These are phyloP conservation scores for Massariosphaeria phaeospora DNA, from an alignment of 495 filamentous ascomycete species.

Conservation along the genomic window DNA sequence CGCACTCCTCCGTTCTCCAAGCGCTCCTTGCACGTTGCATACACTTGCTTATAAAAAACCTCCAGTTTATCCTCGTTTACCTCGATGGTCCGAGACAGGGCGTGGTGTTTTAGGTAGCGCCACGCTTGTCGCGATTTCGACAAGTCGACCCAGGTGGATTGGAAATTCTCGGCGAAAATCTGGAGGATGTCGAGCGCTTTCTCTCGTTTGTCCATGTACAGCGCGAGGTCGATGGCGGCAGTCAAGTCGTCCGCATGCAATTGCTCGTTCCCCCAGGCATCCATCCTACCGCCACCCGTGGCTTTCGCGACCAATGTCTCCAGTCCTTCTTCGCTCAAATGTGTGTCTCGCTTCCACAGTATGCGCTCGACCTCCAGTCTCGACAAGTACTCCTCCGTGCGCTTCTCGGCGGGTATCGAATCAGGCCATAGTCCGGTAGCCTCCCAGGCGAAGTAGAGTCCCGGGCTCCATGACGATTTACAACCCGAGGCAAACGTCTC, in stretches of 20 bases:
- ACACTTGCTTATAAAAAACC: conserved; percentile 22
- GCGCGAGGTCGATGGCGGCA: conserved; percentile 27
- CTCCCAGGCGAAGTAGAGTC: conserved; percentile 31
- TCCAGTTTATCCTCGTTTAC: conserved; percentile 22
- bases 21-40: conserved; percentile 18
- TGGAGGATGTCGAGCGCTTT: conserved; percentile 28
- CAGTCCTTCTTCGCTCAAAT: conserved; percentile 21
- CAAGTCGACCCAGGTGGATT: conserved; percentile 20
- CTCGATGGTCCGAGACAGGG: conserved; percentile 14
- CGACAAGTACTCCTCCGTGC: conserved; percentile 12
- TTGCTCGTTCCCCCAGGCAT: conserved; percentile 15
- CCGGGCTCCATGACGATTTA: conserved; percentile 30
- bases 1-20: conserved; percentile 20
- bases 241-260: conserved; percentile 23
- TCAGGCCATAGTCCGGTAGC: conserved; percentile 24
- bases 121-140: conserved; percentile 26
- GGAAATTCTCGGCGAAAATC: conserved; percentile 26
- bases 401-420: conserved; percentile 19
- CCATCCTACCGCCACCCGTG: conserved; percentile 10
- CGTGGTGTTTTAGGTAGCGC: conserved; percentile 19
- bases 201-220: conserved; percentile 16
- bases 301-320: conserved; percentile 17
- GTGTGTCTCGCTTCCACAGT: conserved; percentile 25
- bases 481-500: conserved; percentile 15
- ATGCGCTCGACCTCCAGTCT: conserved; percentile 29